These are phyloP conservation scores for Rheum nobile DNA, from an alignment of 148 eudicot genomes.

Conservation along the genomic window DNA sequence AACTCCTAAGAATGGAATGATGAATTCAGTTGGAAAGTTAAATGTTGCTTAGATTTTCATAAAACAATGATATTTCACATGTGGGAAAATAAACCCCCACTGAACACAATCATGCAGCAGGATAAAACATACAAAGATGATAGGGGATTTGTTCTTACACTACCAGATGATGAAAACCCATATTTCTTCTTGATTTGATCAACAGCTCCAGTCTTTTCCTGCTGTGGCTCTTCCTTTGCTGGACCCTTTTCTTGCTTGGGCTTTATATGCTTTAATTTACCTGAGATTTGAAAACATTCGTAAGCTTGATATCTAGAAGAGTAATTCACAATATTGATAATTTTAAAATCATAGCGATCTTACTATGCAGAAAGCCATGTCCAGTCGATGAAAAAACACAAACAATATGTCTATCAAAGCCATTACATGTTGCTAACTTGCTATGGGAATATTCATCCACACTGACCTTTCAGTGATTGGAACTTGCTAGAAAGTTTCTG, in stretches of 20 bases:
- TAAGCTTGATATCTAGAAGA: background rate
- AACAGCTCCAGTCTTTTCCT: slow-evolving; percentile 55
- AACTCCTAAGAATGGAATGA: background rate
- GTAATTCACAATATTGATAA: background rate
- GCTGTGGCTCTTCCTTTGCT: slow-evolving; percentile 40
- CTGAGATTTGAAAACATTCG: slow-evolving; percentile 23
- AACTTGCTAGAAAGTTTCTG: slow-evolving; percentile 76
- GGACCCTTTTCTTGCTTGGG: slow-evolving; percentile 52
- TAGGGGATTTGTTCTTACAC: slow-evolving; percentile 31
- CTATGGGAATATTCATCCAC: background rate
- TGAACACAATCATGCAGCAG: background rate
- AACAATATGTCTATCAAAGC: no score
- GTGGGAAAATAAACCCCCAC: no score
- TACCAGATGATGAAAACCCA: slow-evolving; percentile 47
- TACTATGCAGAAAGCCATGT: no score
- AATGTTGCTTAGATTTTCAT: background rate
- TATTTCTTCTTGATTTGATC: slow-evolving; percentile 93
- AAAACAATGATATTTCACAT: background rate
- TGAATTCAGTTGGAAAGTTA: background rate
- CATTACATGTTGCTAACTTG: no score
- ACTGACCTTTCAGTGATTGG: slow-evolving; percentile 70
- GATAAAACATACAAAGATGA: background rate
- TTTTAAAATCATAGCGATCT: no score
- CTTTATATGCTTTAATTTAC: slow-evolving; percentile 60
- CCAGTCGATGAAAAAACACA: no score